phyloP scores from a whole-genome alignment of 1,284 basidiomycete genomes.

The Fomitiporia mediterranea region DNA sequence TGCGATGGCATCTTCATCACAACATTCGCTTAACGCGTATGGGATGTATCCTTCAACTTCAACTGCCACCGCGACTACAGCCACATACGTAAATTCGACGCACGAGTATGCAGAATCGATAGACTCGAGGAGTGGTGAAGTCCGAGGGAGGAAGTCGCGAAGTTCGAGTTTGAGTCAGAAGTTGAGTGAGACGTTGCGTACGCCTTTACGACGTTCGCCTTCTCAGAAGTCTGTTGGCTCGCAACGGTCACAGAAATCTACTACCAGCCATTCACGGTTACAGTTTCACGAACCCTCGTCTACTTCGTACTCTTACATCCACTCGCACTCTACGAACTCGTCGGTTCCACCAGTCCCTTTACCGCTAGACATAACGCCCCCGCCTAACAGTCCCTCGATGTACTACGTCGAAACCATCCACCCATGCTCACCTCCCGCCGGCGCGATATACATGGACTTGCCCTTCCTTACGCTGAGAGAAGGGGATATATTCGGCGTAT shows the following conservation, averaged over 20 bases:
- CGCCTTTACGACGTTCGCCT: constrained; percentile 30
- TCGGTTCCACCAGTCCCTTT: constrained; percentile 19
- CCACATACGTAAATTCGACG: too few species aligned
- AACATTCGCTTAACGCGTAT: not conserved
- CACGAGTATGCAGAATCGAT: constrained; percentile 23
- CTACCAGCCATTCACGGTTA: constrained; percentile 25
- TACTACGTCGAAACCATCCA: constrained; percentile 66
- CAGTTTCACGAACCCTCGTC: constrained; percentile 21
- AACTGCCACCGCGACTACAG: too few species aligned
- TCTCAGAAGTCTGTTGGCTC: constrained; percentile 31
- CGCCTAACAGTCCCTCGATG: constrained; percentile 34
- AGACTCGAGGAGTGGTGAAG: constrained; percentile 30
- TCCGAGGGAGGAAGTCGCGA: constrained; percentile 39
- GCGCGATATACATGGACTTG: constrained; percentile 62
- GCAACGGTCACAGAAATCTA: constrained; percentile 24
- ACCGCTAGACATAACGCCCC: not conserved
- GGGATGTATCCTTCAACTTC: not conserved
- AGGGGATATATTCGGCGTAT: constrained; percentile 58
- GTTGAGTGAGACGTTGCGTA: constrained; percentile 42
- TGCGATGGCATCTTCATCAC: constrained; percentile 16
- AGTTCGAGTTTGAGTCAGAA: constrained; percentile 44
- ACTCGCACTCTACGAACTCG: constrained; percentile 8
- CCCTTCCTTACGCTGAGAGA: constrained; percentile 66
- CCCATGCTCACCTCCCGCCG: constrained; percentile 55
- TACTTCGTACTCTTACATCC: too few species aligned